Percentiles rank a stretch among this genome's conserved stretches.
Conservation (phyloP, 257 asterid species). For the Fraxinus americana region DNA sequence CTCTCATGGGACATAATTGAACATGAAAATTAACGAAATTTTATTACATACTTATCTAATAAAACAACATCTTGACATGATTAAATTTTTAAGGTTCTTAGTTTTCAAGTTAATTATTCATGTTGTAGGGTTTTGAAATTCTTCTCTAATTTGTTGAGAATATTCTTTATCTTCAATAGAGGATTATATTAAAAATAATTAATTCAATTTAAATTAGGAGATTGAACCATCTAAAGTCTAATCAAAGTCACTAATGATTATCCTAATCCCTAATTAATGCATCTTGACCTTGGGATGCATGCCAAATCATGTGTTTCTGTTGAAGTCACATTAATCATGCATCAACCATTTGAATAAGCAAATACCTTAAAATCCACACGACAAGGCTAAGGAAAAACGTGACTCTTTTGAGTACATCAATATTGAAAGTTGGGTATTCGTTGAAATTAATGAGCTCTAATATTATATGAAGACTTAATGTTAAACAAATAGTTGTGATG, state of each 20-base stretch:
- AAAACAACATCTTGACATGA: conserved; percentile 26
- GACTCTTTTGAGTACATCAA: no score
- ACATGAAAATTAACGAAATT: background rate
- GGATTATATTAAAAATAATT: background rate
- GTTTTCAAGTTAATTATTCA: conserved; percentile 10
- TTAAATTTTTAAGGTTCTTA: background rate
- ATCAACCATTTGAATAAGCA: conserved; percentile 5
- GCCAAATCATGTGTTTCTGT: conserved; percentile 19
- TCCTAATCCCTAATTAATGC: background rate
- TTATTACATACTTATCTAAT: background rate
- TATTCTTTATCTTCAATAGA: background rate
- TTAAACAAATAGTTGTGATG: no score
- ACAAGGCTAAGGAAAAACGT: no score
- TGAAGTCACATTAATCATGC: background rate
- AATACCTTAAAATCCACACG: no score
- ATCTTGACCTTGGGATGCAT: conserved; percentile 20
- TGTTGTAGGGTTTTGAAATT: conserved; percentile 17
- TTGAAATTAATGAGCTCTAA: no score
- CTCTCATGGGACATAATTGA: background rate
- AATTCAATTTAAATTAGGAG: background rate
- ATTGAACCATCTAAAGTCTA: background rate
- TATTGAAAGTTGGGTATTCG: no score
- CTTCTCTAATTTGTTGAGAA: conserved; percentile 10
- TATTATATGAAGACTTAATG: background rate
- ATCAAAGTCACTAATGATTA: background rate